Evolutionary conservation across 2,329 filamentous ascomycete genomes (phyloP), one percentile per base, ranked within the genome.

Genomic region (Aspergillus melleus): DNA sequence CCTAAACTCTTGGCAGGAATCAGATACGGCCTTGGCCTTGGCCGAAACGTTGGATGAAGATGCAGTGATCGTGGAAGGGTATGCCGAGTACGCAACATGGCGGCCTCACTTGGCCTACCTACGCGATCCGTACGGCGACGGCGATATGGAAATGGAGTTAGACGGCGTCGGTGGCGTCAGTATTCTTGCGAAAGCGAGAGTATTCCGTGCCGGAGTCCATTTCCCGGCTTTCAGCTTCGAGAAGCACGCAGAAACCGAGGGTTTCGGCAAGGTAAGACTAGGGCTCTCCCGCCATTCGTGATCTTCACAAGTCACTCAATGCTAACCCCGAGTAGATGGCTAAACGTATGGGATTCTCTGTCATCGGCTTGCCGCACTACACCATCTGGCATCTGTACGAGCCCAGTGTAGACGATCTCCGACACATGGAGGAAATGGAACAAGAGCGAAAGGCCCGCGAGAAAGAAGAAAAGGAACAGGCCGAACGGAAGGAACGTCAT

Each of bases 321-420:
- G 46, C 64, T 74, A 64, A 71, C 49, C 30, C 47, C 46, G 12
- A 51, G 20, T 63, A 96, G 93, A 99, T 99, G 95, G 91, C 95
- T 16, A 95, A 92, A 76, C 89, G 91, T 61, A 98, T 99, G 95
- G 84, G 90, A 61, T 98, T 91, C 72, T 96, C 93, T 0, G 95
- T 99, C 19, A 90, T 99, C 60, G 95, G 95, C 32, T 83, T 99
- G 51, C 95, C 95, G 6, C 95, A 99, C 74, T 99, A 99, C 77
- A 96, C 92, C 1, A 97, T 99, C 66, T 99, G 95, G 95, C 95
- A 99, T 88, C 83, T 99, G 71, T 99, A 99, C 80, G 95, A 99
- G 77, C 95, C 95, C n/a, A 96, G 92, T 70, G 91, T 97, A 16
- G 95, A 99, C 71, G 95, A 99, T 71, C 91, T 98, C 64, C 88